Base-by-base conservation (phyloP, 108 stramenopile species). In the Asterionellopsis glacialis region DNA sequence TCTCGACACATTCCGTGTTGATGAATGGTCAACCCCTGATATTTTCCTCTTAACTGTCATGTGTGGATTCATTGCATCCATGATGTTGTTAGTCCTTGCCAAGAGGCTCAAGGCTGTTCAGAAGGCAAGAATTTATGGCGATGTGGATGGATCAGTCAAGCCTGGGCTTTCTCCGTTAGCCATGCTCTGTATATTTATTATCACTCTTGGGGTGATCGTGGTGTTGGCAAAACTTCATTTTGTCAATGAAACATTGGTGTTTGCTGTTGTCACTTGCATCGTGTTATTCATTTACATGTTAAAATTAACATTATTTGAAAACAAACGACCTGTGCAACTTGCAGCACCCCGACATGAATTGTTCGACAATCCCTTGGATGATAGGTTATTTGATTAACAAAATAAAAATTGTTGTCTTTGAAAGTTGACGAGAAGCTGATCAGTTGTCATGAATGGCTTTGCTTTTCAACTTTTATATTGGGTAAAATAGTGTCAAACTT, bases 231-330 rank as follows among this genome's bases (percentile, higher is more conserved):
- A 69, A 9, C 51, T 90, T 61, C 80, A 86, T 48, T 88, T 93
- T 67, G 83, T 90, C 60, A 93, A 90, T 47, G 88, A 93, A 49
- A 93, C 91, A 13, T 59, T 93, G 43, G 79, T 88, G 0, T 89
- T 93, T 61, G 84, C 91, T 13, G 88, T 93, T 15, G 87, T 90
- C 16, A 73, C 85, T 0, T 90, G 91, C 52, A 71, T 93, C 28
- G 69, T 93, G 21, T 63, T 93, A 3, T 93, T 93, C 63, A 79
- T 93, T 21, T 93, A 90, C 76, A 90, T 90, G 88, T 72, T 94
- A 43, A 90, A 87, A 72, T 61, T 94, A 72, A 94, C 92, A 14
- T 59, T 94, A 59, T 94, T 94, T 61, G 88, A 90, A 59, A 68
- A 23, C 16, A 61, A 64, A 41, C 49, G 73, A 50, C 81, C 81